Percentiles rank a stretch among this genome's conserved stretches.
phyloP scores from a whole-genome alignment of 2,329 filamentous ascomycete species.

The Cercospora sp. region DNA sequence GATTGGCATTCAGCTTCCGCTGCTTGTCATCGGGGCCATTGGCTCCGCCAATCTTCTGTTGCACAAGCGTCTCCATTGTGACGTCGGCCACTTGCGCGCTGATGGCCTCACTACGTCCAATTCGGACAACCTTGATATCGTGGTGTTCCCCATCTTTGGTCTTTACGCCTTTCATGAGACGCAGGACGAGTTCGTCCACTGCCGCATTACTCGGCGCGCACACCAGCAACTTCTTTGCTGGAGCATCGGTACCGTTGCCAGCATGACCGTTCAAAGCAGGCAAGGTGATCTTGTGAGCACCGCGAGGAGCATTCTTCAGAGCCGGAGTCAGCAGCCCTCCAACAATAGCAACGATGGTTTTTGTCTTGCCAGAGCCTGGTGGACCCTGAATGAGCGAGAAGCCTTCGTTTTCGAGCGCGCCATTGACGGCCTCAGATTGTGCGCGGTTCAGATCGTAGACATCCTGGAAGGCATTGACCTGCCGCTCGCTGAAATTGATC shows the following conservation, averaged over 20 bases:
- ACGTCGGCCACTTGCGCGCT: slow-evolving; percentile 87
- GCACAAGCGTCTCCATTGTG: slow-evolving; percentile 88
- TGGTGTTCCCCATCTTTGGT: slow-evolving; percentile 70
- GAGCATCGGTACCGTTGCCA: slow-evolving; percentile 33
- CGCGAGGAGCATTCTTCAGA: slow-evolving; percentile 49
- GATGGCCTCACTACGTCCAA: slow-evolving; percentile 89
- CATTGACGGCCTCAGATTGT: slow-evolving; percentile 87
- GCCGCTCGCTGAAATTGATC: slow-evolving; percentile 74
- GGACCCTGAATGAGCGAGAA: slow-evolving; percentile 96
- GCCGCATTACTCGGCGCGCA: slow-evolving; percentile 99
- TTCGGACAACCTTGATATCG: slow-evolving; percentile 81
- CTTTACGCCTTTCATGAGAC: slow-evolving; percentile 83
- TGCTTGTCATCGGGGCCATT: slow-evolving; percentile 41
- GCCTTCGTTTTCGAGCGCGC: slow-evolving; percentile 90
- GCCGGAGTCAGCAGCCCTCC: slow-evolving; percentile 73
- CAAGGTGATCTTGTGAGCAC: slow-evolving; percentile 39
- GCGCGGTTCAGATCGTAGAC: slow-evolving; percentile 85
- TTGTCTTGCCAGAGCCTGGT: slow-evolving; percentile 89
- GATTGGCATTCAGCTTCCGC: slow-evolving; percentile 58
- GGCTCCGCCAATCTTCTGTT: slow-evolving; percentile 60
- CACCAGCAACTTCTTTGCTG: slow-evolving; percentile 82
- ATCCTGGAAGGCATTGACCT: slow-evolving; percentile 65
- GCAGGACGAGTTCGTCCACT: slow-evolving; percentile 91
- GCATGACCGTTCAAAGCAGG: slow-evolving; percentile 35
- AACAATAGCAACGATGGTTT: slow-evolving; percentile 95